phyloP scores from a whole-genome alignment of 2,329 filamentous ascomycete species.

The Neonectria magnoliae region DNA sequence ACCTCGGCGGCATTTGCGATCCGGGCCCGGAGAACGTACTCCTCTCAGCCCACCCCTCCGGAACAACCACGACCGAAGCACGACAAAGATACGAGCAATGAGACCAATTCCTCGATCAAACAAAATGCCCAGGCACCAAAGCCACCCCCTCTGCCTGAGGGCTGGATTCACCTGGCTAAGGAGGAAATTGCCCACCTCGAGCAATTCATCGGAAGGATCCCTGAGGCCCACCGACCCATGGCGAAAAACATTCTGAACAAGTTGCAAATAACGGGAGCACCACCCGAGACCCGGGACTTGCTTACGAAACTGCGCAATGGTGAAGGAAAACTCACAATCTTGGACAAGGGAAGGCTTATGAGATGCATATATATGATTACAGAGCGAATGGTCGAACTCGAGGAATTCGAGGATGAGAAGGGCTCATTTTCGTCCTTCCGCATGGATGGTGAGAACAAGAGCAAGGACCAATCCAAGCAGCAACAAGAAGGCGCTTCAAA shows the following conservation, averaged over 20 bases:
- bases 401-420: conserved; percentile 35
- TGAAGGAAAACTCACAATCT: conserved; percentile 62
- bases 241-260: conserved; percentile 69
- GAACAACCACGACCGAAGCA: conserved; percentile 44
- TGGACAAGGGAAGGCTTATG: conserved; percentile 52
- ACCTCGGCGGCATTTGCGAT: conserved; percentile 42
- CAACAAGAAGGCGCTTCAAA: conserved; percentile 29
- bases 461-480: conserved; percentile 27
- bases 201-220: conserved; percentile 69
- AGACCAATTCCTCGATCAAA: conserved; percentile 28
- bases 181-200: conserved; percentile 64
- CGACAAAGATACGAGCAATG: conserved; percentile 40
- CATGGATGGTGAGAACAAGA: conserved; percentile 32
- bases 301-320: conserved; percentile 63
- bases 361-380: conserved; percentile 50
- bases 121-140: conserved; percentile 39
- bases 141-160: conserved; percentile 53
- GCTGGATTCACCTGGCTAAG: conserved; percentile 59
- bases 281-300: conserved; percentile 71
- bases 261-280: conserved; percentile 75
- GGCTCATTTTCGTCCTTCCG: conserved; percentile 28
- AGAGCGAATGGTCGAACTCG: conserved; percentile 48
- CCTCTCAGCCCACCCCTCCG: conserved; percentile 51
- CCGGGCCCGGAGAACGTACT: conserved; percentile 49
- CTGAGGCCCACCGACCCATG: conserved; percentile 67